A percentile compares a stretch with the other conserved stretches of the same genome.
Evolutionary conservation across 257 asterid genomes (phyloP).

Genomic region (Paulownia fortunei): DNA sequence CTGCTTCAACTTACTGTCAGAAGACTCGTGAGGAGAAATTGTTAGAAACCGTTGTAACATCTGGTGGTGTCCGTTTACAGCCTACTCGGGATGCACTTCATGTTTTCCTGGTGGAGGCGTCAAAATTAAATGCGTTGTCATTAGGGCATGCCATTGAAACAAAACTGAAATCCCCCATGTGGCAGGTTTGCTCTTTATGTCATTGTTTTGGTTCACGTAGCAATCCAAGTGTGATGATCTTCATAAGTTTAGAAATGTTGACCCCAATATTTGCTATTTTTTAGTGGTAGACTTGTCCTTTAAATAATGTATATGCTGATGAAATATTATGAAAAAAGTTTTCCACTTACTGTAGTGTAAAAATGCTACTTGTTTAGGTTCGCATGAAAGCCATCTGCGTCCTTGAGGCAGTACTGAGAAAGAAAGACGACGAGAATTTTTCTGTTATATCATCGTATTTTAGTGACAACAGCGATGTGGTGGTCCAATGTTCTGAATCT

Average conservation of each 20-base stretch:
- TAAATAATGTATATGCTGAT: neutral
- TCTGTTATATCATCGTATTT: conserved; percentile 67
- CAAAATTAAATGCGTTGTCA: conserved; percentile 69
- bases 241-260: conserved; percentile 6
- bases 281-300: conserved; percentile 9
- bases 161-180: conserved; percentile 80
- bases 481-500: conserved; percentile 87
- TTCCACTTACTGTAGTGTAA: conserved; percentile 24
- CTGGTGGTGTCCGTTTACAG: conserved; percentile 96
- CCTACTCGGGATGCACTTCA: conserved; percentile 95
- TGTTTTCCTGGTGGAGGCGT: conserved; percentile 79
- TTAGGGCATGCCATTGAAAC: conserved; percentile 75
- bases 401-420: conserved; percentile 92
- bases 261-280: conserved; percentile 11
- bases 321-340: neutral
- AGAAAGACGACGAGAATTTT: conserved; percentile 69
- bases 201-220: conserved; percentile 20
- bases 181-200: conserved; percentile 76
- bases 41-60: conserved; percentile 84
- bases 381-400: conserved; percentile 92
- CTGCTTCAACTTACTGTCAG: conserved; percentile 50
- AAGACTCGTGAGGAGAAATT: conserved; percentile 87
- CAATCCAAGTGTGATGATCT: conserved; percentile 14
- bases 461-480: conserved; percentile 65
- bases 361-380: conserved; percentile 58